Conservation (phyloP, 2,329 filamentous ascomycete species). For the Ampelomyces quisqualis region DNA sequence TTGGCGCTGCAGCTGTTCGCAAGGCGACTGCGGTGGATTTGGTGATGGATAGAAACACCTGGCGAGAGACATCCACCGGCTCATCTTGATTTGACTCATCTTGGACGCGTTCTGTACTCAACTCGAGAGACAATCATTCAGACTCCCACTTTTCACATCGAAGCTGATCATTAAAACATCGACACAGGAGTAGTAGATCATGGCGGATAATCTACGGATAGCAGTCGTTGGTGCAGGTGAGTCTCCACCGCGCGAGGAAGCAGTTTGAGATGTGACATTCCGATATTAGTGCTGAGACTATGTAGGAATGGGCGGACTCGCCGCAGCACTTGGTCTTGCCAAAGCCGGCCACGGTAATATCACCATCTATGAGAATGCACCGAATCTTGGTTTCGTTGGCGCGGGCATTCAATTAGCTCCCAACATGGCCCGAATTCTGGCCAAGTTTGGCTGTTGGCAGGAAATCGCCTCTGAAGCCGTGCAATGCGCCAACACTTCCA, state of each 20-base stretch:
- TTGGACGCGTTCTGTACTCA: no score
- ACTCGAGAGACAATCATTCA: not conserved
- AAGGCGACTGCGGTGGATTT: slow-evolving; percentile 2
- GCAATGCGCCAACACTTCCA: slow-evolving; percentile 69
- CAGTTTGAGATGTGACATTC: not conserved
- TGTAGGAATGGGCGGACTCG: slow-evolving; percentile 77
- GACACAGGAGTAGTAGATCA: slow-evolving; percentile 7
- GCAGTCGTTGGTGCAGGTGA: slow-evolving; percentile 39
- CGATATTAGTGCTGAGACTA: slow-evolving; percentile 9
- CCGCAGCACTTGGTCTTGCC: slow-evolving; percentile 69
- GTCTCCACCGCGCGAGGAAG: not conserved
- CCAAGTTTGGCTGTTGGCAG: slow-evolving; percentile 70
- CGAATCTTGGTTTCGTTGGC: slow-evolving; percentile 75
- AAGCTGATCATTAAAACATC: not conserved
- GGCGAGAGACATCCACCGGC: not conserved
- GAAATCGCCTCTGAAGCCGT: slow-evolving; percentile 71
- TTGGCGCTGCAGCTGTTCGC: slow-evolving; percentile 1
- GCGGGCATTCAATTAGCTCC: slow-evolving; percentile 83
- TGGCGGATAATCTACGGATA: slow-evolving; percentile 36
- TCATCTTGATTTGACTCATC: no score
- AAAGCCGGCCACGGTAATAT: slow-evolving; percentile 74
- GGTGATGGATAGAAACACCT: slow-evolving; percentile 6
- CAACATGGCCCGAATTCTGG: slow-evolving; percentile 76
- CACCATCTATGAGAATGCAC: slow-evolving; percentile 71
- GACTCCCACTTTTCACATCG: not conserved